These are phyloP conservation scores for Diaporthe nobilis DNA, from an alignment of 2,329 filamentous ascomycete species.

Conservation along the genomic window DNA sequence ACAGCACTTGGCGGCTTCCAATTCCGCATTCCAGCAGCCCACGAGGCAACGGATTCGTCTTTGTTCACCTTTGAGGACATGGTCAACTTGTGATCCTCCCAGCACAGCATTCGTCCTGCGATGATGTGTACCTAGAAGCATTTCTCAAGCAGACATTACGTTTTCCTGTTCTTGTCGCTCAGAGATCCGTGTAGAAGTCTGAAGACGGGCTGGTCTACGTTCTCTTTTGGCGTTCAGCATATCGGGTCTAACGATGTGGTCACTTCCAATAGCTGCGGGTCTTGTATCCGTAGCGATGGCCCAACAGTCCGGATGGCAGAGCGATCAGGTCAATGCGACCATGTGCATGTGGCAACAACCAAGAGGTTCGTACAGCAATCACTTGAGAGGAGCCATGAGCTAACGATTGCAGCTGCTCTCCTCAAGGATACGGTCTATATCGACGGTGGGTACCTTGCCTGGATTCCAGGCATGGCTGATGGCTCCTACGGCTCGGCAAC, in stretches of 20 bases:
- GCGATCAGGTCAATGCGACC: constrained; percentile 67
- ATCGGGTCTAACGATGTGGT: constrained; percentile 47
- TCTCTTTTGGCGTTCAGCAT: constrained; percentile 46
- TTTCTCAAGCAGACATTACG: not conserved
- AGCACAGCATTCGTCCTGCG: not conserved
- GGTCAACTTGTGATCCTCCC: constrained; percentile 13
- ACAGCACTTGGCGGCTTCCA: constrained; percentile 9
- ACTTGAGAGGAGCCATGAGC: constrained; percentile 2
- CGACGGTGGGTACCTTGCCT: constrained; percentile 72
- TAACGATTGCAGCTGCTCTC: constrained; percentile 63
- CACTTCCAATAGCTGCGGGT: constrained; percentile 48
- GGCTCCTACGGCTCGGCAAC: constrained; percentile 52
- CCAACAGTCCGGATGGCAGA: constrained; percentile 64
- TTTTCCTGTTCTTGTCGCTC: not conserved
- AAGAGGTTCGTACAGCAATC: constrained; percentile 53
- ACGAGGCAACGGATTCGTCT: constrained; percentile 13
- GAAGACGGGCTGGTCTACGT: constrained; percentile 27
- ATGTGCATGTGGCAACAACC: constrained; percentile 71
- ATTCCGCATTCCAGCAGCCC: constrained; percentile 18
- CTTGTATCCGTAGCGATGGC: constrained; percentile 51
- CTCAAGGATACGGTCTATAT: constrained; percentile 75
- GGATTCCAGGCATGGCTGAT: constrained; percentile 64
- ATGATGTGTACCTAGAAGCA: constrained; percentile 16
- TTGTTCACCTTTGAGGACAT: constrained; percentile 19
- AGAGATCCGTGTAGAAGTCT: constrained; percentile 8